phyloP scores from a whole-genome alignment of 2,329 filamentous ascomycete species.

The Pezizomycotina sp. region DNA sequence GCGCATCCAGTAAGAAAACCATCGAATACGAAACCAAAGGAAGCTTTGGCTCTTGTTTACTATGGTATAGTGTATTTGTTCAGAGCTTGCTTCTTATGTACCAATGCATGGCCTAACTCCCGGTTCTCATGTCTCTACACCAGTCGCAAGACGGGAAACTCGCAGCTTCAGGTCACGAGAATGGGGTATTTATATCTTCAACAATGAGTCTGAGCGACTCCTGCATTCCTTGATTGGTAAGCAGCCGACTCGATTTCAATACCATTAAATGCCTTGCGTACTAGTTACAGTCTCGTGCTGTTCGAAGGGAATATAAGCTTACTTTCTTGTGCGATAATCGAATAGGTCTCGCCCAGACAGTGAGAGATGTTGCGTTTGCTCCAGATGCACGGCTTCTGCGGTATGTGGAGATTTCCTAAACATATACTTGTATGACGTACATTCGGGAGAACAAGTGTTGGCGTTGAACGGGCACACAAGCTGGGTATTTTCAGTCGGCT shows the following conservation, averaged over 20 bases:
- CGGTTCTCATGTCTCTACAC: conserved; percentile 3
- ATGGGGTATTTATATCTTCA: conserved; percentile 88
- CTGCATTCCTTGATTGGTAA: conserved; percentile 67
- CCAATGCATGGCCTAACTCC: conserved; percentile 2
- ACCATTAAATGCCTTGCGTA: too few relatives aligned
- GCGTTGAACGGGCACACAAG: conserved; percentile 64
- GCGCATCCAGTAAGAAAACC: conserved; percentile 42
- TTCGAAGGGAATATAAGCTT: conserved; percentile 10
- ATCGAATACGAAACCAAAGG: conserved; percentile 81
- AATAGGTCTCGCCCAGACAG: conserved; percentile 68
- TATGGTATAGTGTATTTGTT: conserved; percentile 35
- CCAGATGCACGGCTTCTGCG: conserved; percentile 65
- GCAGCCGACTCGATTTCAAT: conserved; percentile 20
- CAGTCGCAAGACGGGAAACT: conserved; percentile 59
- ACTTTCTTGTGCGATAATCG: background rate
- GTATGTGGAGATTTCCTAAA: conserved; percentile 78
- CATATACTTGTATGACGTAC: conserved; percentile 82
- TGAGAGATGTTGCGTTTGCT: conserved; percentile 74
- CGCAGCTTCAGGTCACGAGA: conserved; percentile 85
- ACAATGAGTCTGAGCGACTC: conserved; percentile 73
- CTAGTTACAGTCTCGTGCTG: background rate
- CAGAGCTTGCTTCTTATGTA: background rate
- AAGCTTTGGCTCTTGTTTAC: conserved; percentile 81
- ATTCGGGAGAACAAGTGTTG: conserved; percentile 79
- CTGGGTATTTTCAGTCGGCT: conserved; percentile 84